Base-by-base conservation (phyloP, 1,284 basidiomycete genomes). In the Heimioporus retisporus region DNA sequence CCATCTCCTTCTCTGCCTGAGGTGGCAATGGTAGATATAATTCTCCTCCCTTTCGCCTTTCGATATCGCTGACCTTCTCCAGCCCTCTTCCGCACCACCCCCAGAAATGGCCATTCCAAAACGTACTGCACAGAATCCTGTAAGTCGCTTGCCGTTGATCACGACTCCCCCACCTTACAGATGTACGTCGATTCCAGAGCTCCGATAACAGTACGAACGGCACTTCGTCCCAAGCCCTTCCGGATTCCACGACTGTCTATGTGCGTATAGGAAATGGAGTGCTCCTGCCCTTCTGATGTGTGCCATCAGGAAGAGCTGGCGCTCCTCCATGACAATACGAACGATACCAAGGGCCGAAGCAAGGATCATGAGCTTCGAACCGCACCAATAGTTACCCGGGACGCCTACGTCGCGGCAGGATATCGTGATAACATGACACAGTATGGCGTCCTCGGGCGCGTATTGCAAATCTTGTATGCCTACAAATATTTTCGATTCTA, bases 361-460 rank as follows among this genome's bases (percentile, higher is more conserved):
- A 73, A 70, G 28, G 72, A 73, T 2, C 86, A 88, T 13, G 86
- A 87, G 28, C 60, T 85, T 2, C 77, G 72, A 6, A 90, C 88
- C 0, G 86, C 89, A 0, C 90, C 89, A 0, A 70, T 90, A 8
- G 78, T 90, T 18, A 88, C 87, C 4, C 80, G 86, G 15, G 84
- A 84, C 15, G 90, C 88, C 0, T 87, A 84, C 63, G 69, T 82
- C 6, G 68, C 75, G 0, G 75, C 79, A 2, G 79, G 75, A 23
- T 74, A 82, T 55, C 66, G 73, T 5, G 77, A 77, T 11, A 65
- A 73, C 19, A 69, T 76, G 15, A 78, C 80, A 0, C 90, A 91
- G 66, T 90, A 91, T 67, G 89, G 89, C 2, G 84, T 91, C 1
- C 71, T 90, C 2, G 89, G 89, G 0, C 81, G 81, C 4, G 74